Evolutionary conservation across 306 rosid species (phyloP).

Genomic region (Nissolia schottii): DNA sequence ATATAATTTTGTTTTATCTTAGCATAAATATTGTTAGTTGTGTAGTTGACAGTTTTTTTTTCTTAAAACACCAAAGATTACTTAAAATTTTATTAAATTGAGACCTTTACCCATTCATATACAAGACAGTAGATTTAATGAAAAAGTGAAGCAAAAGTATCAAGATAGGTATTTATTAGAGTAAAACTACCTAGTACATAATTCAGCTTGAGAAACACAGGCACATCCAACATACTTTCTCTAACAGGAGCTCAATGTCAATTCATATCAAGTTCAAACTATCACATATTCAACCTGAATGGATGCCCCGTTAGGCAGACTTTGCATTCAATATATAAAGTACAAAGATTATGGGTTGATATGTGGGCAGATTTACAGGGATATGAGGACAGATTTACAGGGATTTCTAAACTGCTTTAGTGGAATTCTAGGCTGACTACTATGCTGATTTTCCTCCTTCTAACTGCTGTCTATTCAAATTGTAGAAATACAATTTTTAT

Average conservation of each 20-base stretch:
- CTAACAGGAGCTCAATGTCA: neutral
- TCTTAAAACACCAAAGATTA: neutral
- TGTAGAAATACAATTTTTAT: too few relatives aligned
- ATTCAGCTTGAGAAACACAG: neutral
- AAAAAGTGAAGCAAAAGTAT: neutral
- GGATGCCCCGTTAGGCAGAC: too few relatives aligned
- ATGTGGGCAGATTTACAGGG: too few relatives aligned
- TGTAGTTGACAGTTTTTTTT: neutral
- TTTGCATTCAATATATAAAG: too few relatives aligned
- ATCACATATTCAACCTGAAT: too few relatives aligned
- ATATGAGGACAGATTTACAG: too few relatives aligned
- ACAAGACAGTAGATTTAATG: neutral
- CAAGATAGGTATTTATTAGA: neutral
- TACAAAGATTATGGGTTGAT: too few relatives aligned
- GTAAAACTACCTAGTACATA: neutral
- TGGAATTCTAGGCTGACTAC: too few relatives aligned
- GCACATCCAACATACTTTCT: neutral
- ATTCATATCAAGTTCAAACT: neutral
- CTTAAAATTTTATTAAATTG: neutral
- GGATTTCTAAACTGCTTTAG: too few relatives aligned
- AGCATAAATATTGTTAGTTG: neutral
- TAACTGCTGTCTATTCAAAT: too few relatives aligned
- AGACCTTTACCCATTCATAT: neutral
- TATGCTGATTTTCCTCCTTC: too few relatives aligned
- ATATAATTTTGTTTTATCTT: neutral